Base-by-base conservation (phyloP, 2,329 filamentous ascomycete species). In the Ceratocystis harringtonii region DNA sequence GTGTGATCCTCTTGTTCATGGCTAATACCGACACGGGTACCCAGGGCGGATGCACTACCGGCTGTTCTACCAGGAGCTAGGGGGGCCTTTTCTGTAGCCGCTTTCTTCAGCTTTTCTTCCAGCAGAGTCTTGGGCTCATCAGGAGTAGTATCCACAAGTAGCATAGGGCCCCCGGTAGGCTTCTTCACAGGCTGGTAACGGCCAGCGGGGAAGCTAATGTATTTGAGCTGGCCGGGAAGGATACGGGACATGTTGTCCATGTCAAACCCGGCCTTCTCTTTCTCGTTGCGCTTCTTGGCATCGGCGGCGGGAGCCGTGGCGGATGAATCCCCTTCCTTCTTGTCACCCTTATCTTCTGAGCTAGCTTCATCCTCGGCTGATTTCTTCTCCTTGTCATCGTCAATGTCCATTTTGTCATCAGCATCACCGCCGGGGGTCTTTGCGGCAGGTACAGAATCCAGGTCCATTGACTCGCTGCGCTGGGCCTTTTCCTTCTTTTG, bases 211-310 rank as follows among this genome's bases (percentile, higher is more conserved):
- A 99, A 96, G 75, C 85, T 95, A 72, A 99, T 90, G 75, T 92
- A 96, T 79, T 95, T 96, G 72, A 97, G 83, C 78, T 99, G 94
- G 60, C 85, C 84, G 0, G 92, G 94, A 61, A 99, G 83, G 44
- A 99, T 91, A 71, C 94, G 84, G 65, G 89, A 95, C 90, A 99
- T 95, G 79, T 99, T 99, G 73, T 94, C 89, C 68, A 99, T 83
- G 69, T 96, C 91, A 74, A 94, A 96, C 70, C 94, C 94, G 67
- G 95, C 83, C 83, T 96, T 97, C 78, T 99, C 94, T 79, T 94
- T 95, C 76, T 96, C 91, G 0, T 80, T 79, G 80, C 94, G 95
- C 82, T 95, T 96, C 83, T 92, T 96, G 45, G 80, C 77, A 15
- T 86, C 83, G 15, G 62, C 17, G 48, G 79, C 76, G 1, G 81